Percentiles rank a stretch among this genome's conserved stretches.
Conservation (phyloP, 116 monocot species). For the Posidonia oceanica region DNA sequence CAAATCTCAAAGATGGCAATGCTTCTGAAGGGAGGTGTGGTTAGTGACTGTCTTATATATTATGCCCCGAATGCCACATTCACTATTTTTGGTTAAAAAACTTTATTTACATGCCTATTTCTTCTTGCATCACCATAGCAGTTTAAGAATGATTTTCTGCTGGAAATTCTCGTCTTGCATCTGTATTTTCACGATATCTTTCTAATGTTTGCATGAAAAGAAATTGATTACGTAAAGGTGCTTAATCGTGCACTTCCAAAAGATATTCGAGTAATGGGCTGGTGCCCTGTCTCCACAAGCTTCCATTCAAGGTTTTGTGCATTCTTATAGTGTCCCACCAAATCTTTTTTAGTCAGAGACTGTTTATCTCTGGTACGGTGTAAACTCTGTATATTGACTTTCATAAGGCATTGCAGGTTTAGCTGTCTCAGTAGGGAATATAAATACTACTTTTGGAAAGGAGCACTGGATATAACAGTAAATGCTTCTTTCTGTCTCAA, state of each 20-base stretch:
- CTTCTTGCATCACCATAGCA: too few relatives aligned
- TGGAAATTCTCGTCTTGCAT: background rate
- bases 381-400: background rate
- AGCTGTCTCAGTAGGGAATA: conserved; percentile 91
- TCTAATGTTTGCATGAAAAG: conserved; percentile 24
- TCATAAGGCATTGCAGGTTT: conserved; percentile 43
- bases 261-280: conserved; percentile 87
- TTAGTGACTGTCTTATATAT: conserved; percentile 3
- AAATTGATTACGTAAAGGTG: conserved; percentile 93
- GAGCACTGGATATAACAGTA: conserved; percentile 53
- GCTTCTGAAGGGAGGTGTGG: conserved; percentile 20
- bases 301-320: conserved; percentile 68
- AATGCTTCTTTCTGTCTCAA: background rate
- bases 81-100: background rate
- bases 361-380: background rate
- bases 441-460: conserved; percentile 86
- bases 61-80: background rate
- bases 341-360: background rate
- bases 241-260: conserved; percentile 76
- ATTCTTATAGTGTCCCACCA: background rate
- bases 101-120: background rate
- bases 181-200: background rate
- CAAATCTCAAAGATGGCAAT: conserved; percentile 33
- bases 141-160: background rate
- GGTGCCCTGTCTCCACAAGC: conserved; percentile 47